Evolutionary conservation across 2,329 filamentous ascomycete species (phyloP).

Genomic region (Alternaria novae-zelandiae): DNA sequence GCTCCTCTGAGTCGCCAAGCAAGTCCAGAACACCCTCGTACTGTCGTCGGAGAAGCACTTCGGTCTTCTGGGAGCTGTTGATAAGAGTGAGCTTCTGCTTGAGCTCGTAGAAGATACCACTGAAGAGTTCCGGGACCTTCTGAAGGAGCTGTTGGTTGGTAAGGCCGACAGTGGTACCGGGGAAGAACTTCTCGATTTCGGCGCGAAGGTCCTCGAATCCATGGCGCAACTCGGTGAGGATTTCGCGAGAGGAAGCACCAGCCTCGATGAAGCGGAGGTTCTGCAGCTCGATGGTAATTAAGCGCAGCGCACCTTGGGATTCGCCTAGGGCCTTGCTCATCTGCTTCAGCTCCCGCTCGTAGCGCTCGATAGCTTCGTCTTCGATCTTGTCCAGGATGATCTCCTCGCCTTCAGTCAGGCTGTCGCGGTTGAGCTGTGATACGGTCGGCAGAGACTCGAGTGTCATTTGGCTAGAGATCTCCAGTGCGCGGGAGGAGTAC

Average conservation of each 20-base stretch:
- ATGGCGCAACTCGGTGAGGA: conserved; percentile 51
- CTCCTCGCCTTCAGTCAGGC: conserved; percentile 31
- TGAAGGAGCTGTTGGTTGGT: conserved; percentile 50
- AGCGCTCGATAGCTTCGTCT: conserved; percentile 46
- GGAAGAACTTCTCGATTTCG: conserved; percentile 50
- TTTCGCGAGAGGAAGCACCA: conserved; percentile 39
- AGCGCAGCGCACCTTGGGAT: conserved; percentile 49
- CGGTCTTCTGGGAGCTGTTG: conserved; percentile 44
- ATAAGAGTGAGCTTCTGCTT: conserved; percentile 37
- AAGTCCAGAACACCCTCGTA: conserved; percentile 37
- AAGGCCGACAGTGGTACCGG: conserved; percentile 45
- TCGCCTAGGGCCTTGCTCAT: conserved; percentile 49
- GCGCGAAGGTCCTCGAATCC: conserved; percentile 51
- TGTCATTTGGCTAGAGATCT: conserved; percentile 39
- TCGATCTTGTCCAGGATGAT: conserved; percentile 32
- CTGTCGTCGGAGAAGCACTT: conserved; percentile 47
- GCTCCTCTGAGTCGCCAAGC: conserved; percentile 41
- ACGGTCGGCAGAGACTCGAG: conserved; percentile 32
- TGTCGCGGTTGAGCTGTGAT: conserved; percentile 36
- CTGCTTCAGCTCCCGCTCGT: conserved; percentile 50
- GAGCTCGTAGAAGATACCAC: conserved; percentile 46
- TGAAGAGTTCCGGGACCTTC: conserved; percentile 46
- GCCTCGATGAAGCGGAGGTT: conserved; percentile 50
- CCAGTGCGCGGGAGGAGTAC: conserved; percentile 36
- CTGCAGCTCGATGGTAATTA: conserved; percentile 53